phyloP scores from a whole-genome alignment of 1,139 yeast genomes.

The Magnusiomyces fungicola region DNA sequence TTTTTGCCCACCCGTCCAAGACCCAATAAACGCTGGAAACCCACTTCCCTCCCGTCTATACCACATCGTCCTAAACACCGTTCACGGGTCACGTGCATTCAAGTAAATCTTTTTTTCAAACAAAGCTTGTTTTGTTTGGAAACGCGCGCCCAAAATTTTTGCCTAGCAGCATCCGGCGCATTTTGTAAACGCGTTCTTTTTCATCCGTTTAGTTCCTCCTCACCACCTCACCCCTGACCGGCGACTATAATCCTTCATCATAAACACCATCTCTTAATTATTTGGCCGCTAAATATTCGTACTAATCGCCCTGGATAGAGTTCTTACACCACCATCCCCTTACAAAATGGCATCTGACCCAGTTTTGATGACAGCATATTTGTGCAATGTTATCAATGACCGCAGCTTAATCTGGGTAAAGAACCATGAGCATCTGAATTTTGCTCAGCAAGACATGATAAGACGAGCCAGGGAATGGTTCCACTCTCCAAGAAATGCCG shows the following conservation, averaged over 20 bases:
- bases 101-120: too few relatives aligned
- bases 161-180: too few relatives aligned
- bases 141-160: too few relatives aligned
- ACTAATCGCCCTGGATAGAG: neutral
- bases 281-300: too few relatives aligned
- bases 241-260: neutral
- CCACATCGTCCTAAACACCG: too few relatives aligned
- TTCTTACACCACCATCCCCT: neutral
- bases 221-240: neutral
- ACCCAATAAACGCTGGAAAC: too few relatives aligned
- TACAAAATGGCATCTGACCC: neutral
- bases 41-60: too few relatives aligned
- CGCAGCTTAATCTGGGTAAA: neutral
- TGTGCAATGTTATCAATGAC: neutral
- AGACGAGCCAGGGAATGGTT: neutral
- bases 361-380: neutral
- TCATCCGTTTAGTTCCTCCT: too few relatives aligned
- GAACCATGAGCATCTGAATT: neutral
- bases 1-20: too few relatives aligned
- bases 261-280: neutral
- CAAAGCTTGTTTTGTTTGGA: neutral
- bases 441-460: neutral
- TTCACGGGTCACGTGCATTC: too few relatives aligned
- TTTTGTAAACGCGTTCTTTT: too few relatives aligned
- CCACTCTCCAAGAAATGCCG: neutral